A percentile compares a stretch with the other conserved stretches of the same genome.
These are phyloP conservation scores for Ophiostoma sp. DNA, from an alignment of 2,329 filamentous ascomycete species.

Conservation along the genomic window DNA sequence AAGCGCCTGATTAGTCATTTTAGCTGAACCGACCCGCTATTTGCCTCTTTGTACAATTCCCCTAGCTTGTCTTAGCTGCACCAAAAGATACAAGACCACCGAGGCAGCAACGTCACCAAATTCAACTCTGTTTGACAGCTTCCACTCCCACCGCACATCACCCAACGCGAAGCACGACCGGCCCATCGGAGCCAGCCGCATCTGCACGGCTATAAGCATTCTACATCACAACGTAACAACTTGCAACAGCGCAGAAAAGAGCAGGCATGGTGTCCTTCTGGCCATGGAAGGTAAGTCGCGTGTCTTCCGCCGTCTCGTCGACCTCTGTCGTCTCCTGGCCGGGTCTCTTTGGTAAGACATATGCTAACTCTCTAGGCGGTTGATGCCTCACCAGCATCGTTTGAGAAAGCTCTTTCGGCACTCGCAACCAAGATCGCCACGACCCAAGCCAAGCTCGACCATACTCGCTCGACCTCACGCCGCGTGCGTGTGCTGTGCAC, in stretches of 20 bases:
- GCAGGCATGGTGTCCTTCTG: constrained; percentile 34
- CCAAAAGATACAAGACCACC: neutral
- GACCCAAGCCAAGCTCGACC: constrained; percentile 68
- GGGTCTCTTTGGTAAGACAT: neutral
- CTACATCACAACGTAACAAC: neutral
- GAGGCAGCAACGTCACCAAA: constrained; percentile 8
- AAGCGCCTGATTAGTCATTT: neutral
- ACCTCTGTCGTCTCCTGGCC: neutral
- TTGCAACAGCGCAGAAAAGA: neutral
- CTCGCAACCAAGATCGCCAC: constrained; percentile 78
- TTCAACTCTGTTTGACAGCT: neutral
- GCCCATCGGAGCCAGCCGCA: neutral
- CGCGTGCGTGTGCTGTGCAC: constrained; percentile 82
- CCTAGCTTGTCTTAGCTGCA: constrained; percentile 5
- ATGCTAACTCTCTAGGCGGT: constrained; percentile 53
- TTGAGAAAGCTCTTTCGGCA: constrained; percentile 82
- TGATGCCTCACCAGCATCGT: constrained; percentile 78
- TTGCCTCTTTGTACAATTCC: neutral
- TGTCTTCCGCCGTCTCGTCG: neutral
- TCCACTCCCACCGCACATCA: neutral
- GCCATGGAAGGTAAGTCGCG: constrained; percentile 28
- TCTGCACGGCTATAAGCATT: neutral
- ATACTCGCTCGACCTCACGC: constrained; percentile 64
- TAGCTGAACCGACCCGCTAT: neutral
- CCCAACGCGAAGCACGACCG: neutral